Evolutionary conservation across 192 early-diverging fungal genomes (phyloP).

Genomic region (Rhizophlyctis rosea): DNA sequence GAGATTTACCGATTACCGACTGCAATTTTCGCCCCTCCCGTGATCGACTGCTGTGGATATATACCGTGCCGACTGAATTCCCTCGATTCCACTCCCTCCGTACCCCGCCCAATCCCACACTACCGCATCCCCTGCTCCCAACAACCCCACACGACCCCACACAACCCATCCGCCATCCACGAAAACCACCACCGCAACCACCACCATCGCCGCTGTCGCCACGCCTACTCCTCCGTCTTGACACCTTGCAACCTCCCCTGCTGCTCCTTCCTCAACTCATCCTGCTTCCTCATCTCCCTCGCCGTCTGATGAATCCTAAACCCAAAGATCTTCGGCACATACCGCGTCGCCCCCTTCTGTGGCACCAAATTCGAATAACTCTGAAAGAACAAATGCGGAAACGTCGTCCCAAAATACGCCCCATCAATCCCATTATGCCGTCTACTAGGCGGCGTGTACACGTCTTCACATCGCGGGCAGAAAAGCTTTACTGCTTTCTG

Average conservation of each 20-base stretch:
- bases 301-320: slow-evolving; percentile 90
- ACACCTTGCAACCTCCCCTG: too few relatives aligned
- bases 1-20: too few relatives aligned
- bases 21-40: too few relatives aligned
- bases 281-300: slow-evolving; percentile 88
- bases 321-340: slow-evolving; percentile 97
- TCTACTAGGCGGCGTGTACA: slow-evolving; percentile 88
- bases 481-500: slow-evolving; percentile 89
- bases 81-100: too few relatives aligned
- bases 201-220: background rate
- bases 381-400: slow-evolving; percentile 96
- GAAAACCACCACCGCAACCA: background rate
- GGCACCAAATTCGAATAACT: slow-evolving; percentile 81
- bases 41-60: too few relatives aligned
- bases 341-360: slow-evolving; percentile 72
- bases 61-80: too few relatives aligned
- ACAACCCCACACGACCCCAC: too few relatives aligned
- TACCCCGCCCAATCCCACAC: too few relatives aligned
- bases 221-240: background rate
- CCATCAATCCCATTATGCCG: slow-evolving; percentile 87
- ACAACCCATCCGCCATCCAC: background rate
- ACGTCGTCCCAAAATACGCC: slow-evolving; percentile 93
- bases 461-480: slow-evolving; percentile 94
- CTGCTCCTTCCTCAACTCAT: slow-evolving; percentile 74
- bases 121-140: too few relatives aligned